Conservation (phyloP, 140 eudicot genomes). For the Bidens hawaiensis region DNA sequence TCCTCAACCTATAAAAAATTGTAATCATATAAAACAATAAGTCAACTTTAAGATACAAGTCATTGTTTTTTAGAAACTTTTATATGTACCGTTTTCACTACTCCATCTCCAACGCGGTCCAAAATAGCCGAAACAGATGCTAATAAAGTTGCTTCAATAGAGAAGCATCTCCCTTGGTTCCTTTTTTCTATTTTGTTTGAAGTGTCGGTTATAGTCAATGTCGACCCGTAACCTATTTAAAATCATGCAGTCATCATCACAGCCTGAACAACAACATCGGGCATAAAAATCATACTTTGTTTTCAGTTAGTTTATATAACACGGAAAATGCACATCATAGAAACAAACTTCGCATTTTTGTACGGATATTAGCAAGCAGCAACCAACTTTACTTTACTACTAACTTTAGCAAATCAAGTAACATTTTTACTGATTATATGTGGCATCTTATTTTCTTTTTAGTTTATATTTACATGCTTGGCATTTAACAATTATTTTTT, state of each 20-base stretch:
- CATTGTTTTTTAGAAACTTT: too few species aligned
- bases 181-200: slow-evolving; percentile 87
- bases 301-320: neutral
- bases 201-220: slow-evolving; percentile 85
- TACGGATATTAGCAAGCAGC: too few species aligned
- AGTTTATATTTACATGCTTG: neutral
- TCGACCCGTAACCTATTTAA: slow-evolving; percentile 80
- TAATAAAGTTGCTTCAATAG: slow-evolving; percentile 81
- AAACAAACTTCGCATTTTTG: neutral
- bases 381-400: too few species aligned
- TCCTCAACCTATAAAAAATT: slow-evolving; percentile 62
- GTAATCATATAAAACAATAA: neutral
- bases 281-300: neutral
- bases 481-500: neutral
- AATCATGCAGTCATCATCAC: slow-evolving; percentile 81
- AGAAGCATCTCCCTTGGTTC: slow-evolving; percentile 92
- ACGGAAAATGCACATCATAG: neutral
- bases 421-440: too few species aligned
- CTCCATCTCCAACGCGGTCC: slow-evolving; percentile 97
- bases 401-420: too few species aligned
- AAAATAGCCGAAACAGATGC: slow-evolving; percentile 95
- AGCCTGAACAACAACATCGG: slow-evolving; percentile 46
- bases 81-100: slow-evolving; percentile 79
- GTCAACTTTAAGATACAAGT: neutral
- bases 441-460: too few species aligned